Base-by-base conservation (phyloP, 139 green algal genomes). In the Micractinium conductrix region DNA sequence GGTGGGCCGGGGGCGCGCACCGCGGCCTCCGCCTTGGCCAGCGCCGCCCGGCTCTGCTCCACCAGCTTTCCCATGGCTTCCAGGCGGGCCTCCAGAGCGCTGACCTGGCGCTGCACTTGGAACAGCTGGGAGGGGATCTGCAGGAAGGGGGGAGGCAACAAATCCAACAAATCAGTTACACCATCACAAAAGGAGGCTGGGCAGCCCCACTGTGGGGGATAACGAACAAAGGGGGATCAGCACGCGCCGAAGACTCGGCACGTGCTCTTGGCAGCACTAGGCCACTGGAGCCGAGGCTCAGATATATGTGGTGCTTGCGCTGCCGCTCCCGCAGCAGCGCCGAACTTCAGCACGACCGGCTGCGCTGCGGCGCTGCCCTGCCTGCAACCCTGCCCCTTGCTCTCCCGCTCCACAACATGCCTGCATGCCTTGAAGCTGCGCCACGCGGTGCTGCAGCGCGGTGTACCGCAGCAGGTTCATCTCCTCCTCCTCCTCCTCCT, bases 391-490 rank as follows among this genome's bases (percentile, higher is more conserved):
- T 9, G 53, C 19, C 53, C 53, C 53, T 62, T 62, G 19, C 53
- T 62, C 53, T 22, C 53, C 10, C 2, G 12, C 14, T 14, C 10
- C 48, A 19, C 53, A 62, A 62, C 53, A 19, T 28, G 53, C 53
- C 53, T 82, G 76, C 58, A 82, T 38, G 26, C 76, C 76, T 17
- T 82, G 76, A 37, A 82, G 76, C 53, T 73, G 50, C 17, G 76
- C 26, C 35, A 82, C 33, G 10, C 28, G 28, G 38, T 73, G 40
- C 42, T 82, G 76, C 55, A 82, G 76, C 26, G 72, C 19, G 17
- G 4, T n/a, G n/a, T 82, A 82, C 28, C 58, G 76, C 55, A 73
- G 76, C 55, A 82, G 38, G 40, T 81, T 30, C 2, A 71, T 22
- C 24, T 60, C 43, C 2, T 30, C 42, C 28, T 28, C 43, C 42